Percentiles rank a stretch among this genome's conserved stretches.
Conservation (phyloP, 1,139 yeast genomes). For the Diutina sp. region DNA sequence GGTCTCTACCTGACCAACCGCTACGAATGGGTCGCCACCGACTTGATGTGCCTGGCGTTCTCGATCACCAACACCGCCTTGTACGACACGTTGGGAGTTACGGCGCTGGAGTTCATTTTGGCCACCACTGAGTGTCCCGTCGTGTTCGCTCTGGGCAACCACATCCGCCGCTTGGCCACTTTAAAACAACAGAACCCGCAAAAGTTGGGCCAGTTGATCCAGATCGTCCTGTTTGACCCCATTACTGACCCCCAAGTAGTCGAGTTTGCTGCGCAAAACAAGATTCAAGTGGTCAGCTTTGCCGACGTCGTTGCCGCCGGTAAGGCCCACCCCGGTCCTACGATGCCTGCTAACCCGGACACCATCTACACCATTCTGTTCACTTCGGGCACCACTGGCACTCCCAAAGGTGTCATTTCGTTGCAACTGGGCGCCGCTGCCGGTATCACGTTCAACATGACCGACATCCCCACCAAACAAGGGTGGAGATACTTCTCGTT, state of each 20-base stretch:
- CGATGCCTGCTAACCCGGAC: conserved; percentile 15
- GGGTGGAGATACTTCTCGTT: conserved; percentile 13
- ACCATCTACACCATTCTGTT: conserved; percentile 25
- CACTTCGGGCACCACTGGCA: conserved; percentile 31
- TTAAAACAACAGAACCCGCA: conserved; percentile 10
- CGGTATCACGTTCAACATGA: conserved; percentile 11
- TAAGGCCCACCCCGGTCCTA: not conserved
- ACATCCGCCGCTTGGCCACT: conserved; percentile 8
- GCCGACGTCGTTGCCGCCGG: conserved; percentile 2
- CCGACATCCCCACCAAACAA: conserved; percentile 7
- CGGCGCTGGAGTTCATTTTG: conserved; percentile 12
- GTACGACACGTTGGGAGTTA: conserved; percentile 15
- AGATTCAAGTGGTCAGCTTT: conserved; percentile 5
- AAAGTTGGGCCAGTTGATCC: conserved; percentile 9
- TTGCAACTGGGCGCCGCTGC: conserved; percentile 18
- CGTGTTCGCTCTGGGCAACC: conserved; percentile 23
- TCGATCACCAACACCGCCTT: conserved; percentile 15
- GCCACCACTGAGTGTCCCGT: conserved; percentile 12
- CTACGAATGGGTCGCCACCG: conserved; percentile 14
- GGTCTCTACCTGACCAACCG: conserved; percentile 13
- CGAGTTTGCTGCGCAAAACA: conserved; percentile 5
- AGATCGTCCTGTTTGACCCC: conserved; percentile 13
- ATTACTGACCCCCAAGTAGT: conserved; percentile 9
- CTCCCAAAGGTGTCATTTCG: conserved; percentile 28
- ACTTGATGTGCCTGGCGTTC: conserved; percentile 10